phyloP scores from a whole-genome alignment of 2,329 filamentous ascomycete species.

The Daldinia sp. region DNA sequence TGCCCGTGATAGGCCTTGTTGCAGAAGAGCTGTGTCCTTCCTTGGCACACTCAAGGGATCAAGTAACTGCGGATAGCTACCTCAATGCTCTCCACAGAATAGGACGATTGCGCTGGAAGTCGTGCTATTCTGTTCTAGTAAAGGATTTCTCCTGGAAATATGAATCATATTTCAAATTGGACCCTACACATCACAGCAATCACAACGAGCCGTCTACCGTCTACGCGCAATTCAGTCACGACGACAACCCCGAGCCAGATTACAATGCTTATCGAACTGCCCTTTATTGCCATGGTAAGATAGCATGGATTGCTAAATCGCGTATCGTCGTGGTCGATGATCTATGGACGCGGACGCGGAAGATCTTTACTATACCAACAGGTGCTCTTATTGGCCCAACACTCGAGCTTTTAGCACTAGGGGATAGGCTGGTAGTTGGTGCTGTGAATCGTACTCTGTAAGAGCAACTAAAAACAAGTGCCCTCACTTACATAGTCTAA shows the following conservation, averaged over 20 bases:
- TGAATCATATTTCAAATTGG: conserved; percentile 29
- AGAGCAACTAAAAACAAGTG: not conserved
- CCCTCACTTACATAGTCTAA: conserved; percentile 17
- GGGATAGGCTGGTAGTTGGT: conserved; percentile 37
- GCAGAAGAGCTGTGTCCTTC: conserved; percentile 31
- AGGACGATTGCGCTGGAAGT: conserved; percentile 5
- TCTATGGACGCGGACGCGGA: conserved; percentile 34
- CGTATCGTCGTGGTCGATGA: conserved; percentile 34
- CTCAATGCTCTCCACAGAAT: conserved; percentile 21
- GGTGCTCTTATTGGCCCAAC: conserved; percentile 19
- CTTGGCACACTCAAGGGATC: conserved; percentile 4
- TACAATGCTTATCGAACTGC: not conserved
- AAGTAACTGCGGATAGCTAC: conserved; percentile 3
- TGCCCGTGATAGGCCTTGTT: conserved; percentile 21
- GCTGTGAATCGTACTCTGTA: conserved; percentile 35
- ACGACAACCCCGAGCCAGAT: not conserved
- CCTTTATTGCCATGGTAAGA: conserved; percentile 36
- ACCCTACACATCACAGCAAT: conserved; percentile 17
- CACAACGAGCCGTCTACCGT: conserved; percentile 5
- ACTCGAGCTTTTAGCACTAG: conserved; percentile 32
- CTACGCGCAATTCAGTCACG: conserved; percentile 10
- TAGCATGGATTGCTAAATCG: conserved; percentile 28
- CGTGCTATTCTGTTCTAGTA: not conserved
- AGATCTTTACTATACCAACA: conserved; percentile 29
- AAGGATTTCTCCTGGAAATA: conserved; percentile 18